Conservation (phyloP, 2,329 filamentous ascomycete species). For the Hortaea werneckii region DNA sequence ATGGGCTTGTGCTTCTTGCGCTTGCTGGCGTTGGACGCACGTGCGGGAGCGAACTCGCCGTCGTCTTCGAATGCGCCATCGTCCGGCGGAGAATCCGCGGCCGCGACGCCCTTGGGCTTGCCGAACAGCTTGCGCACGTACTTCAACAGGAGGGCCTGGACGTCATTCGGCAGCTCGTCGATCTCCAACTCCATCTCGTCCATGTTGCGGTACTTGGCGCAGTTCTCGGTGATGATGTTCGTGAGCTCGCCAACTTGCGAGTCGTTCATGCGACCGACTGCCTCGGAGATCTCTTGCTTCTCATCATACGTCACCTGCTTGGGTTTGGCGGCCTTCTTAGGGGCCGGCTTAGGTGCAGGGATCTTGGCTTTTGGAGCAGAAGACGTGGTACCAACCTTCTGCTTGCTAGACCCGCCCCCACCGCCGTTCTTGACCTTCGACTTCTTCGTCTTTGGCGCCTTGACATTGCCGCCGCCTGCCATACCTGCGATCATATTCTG, state of each 20-base stretch:
- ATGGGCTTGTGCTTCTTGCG: conserved; percentile 69
- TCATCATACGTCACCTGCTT: conserved; percentile 64
- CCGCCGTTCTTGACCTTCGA: conserved; percentile 3
- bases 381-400: conserved; percentile 4
- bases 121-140: conserved; percentile 40
- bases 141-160: conserved; percentile 45
- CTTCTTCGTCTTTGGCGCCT: conserved; percentile 29
- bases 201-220: conserved; percentile 54
- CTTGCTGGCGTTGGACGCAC: conserved; percentile 36
- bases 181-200: conserved; percentile 58
- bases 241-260: conserved; percentile 71
- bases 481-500: conserved; percentile 38
- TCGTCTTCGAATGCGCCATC: conserved; percentile 31
- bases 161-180: conserved; percentile 46
- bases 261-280: conserved; percentile 53
- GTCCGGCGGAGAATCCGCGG: conserved; percentile 19
- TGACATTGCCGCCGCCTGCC: conserved; percentile 16
- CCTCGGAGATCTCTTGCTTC: conserved; percentile 73
- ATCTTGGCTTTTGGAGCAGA: conserved; percentile 4
- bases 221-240: conserved; percentile 77
- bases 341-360: conserved; percentile 23
- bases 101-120: conserved; percentile 11
- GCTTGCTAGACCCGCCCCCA: conserved; percentile 2
- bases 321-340: conserved; percentile 40
- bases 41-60: conserved; percentile 21